Conservation (phyloP, 2,329 filamentous ascomycete genomes). For the Aspergillus amoenus region DNA sequence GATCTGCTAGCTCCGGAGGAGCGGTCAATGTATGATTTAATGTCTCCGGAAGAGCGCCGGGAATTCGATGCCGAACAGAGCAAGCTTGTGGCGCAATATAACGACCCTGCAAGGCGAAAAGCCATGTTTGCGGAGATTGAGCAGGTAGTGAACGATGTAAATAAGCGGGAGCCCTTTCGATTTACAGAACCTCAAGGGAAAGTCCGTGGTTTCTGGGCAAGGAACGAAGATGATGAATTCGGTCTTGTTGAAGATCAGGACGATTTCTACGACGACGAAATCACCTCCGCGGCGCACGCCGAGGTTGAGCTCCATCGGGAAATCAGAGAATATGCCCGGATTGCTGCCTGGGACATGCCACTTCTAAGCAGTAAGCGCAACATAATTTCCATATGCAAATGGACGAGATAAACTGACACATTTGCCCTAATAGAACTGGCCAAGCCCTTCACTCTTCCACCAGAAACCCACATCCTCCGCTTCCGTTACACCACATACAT, state of each 20-base stretch:
- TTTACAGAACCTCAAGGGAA: constrained; percentile 29
- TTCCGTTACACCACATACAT: constrained; percentile 98
- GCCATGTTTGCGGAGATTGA: constrained; percentile 34
- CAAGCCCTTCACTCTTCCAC: constrained; percentile 74
- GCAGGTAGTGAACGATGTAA: constrained; percentile 29
- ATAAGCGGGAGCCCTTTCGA: constrained; percentile 30
- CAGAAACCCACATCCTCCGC: constrained; percentile 67
- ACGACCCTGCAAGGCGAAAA: constrained; percentile 31
- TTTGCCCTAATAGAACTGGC: constrained; percentile 65
- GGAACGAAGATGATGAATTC: constrained; percentile 47
- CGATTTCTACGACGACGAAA: constrained; percentile 71
- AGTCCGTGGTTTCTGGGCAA: constrained; percentile 42
- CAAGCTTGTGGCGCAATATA: constrained; percentile 39
- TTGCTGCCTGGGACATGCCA: constrained; percentile 95
- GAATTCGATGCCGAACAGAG: constrained; percentile 38
- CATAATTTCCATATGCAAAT: neutral
- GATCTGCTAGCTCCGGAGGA: constrained; percentile 33
- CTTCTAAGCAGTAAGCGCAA: constrained; percentile 72
- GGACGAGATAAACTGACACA: neutral
- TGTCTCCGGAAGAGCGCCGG: constrained; percentile 37
- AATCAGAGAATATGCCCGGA: constrained; percentile 79
- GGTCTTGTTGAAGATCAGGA: constrained; percentile 53
- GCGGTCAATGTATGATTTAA: constrained; percentile 39
- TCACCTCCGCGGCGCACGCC: constrained; percentile 76
- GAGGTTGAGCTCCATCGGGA: constrained; percentile 89